Conservation (phyloP, 1,139 yeast species). For the Yamadazyma atlantica region DNA sequence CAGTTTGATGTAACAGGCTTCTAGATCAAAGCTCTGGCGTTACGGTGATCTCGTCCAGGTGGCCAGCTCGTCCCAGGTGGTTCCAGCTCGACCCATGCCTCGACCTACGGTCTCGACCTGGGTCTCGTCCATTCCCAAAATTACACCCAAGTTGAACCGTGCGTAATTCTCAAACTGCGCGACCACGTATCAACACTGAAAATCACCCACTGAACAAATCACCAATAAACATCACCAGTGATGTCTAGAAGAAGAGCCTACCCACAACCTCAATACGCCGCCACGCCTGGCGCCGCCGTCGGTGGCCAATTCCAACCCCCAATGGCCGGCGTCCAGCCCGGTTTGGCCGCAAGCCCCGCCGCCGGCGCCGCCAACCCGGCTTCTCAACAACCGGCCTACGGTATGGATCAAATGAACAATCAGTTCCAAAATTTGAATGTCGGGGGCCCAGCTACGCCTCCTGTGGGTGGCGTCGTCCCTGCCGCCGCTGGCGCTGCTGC, state of each 20-base stretch:
- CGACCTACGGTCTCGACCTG: too few relatives aligned
- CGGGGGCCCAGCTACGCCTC: conserved; percentile 12
- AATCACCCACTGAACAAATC: too few relatives aligned
- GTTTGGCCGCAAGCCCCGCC: conserved; percentile 14
- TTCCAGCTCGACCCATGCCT: too few relatives aligned
- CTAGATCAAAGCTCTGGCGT: too few relatives aligned
- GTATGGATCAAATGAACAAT: conserved; percentile 37
- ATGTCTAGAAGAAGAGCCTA: conserved; percentile 55
- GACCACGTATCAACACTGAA: too few relatives aligned
- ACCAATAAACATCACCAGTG: conserved; percentile 1
- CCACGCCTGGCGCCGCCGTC: conserved; percentile 28
- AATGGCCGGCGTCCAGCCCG: conserved; percentile 2
- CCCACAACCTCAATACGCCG: conserved; percentile 63
- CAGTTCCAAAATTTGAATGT: conserved; percentile 43
- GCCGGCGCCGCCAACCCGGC: conserved; percentile 4
- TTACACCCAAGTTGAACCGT: too few relatives aligned
- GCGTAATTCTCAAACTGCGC: too few relatives aligned
- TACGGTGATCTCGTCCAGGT: too few relatives aligned
- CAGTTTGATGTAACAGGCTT: too few relatives aligned
- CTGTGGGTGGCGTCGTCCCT: not conserved
- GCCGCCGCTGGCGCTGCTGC: conserved; percentile 2
- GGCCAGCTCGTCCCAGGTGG: too few relatives aligned
- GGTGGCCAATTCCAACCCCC: conserved; percentile 8
- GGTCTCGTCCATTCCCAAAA: too few relatives aligned
- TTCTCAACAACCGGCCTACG: conserved; percentile 10